Conservation (phyloP, 192 early-diverging fungal species). For the Coemansia sp. region DNA sequence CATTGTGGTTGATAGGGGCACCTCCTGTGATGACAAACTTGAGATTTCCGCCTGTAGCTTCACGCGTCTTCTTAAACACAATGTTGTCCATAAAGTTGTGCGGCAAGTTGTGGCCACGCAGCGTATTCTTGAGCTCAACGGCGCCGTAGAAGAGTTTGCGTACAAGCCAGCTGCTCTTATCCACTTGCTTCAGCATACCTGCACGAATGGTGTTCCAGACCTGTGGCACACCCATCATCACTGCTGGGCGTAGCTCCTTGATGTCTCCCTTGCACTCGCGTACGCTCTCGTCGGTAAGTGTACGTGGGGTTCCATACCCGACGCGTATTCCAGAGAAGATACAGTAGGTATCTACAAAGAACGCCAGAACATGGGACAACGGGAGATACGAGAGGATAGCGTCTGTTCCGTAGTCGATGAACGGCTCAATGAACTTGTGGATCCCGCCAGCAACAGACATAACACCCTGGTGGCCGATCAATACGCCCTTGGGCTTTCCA, state of each 20-base stretch:
- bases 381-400: constrained; percentile 77
- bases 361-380: constrained; percentile 85
- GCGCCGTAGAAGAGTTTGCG: constrained; percentile 76
- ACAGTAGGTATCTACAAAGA: constrained; percentile 71
- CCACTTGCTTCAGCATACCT: constrained; percentile 71
- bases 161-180: constrained; percentile 56
- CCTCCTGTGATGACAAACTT: constrained; percentile 83
- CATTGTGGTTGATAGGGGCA: constrained; percentile 84
- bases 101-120: constrained; percentile 62
- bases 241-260: constrained; percentile 68
- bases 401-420: constrained; percentile 55
- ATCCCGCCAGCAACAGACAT: constrained; percentile 65
- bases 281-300: constrained; percentile 74
- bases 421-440: constrained; percentile 33
- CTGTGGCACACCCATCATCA: constrained; percentile 81
- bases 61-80: constrained; percentile 85
- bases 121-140: constrained; percentile 66
- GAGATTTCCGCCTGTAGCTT: constrained; percentile 85
- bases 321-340: constrained; percentile 66
- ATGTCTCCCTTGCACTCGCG: constrained; percentile 76
- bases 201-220: constrained; percentile 91
- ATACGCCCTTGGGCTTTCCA: constrained; percentile 92
- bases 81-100: constrained; percentile 70
- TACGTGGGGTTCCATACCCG: constrained; percentile 68
- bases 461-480: constrained; percentile 79